Percentiles rank a stretch among this genome's conserved stretches.
These are phyloP conservation scores for Clarireedia homoeocarpa DNA, from an alignment of 2,329 filamentous ascomycete species.

Conservation along the genomic window DNA sequence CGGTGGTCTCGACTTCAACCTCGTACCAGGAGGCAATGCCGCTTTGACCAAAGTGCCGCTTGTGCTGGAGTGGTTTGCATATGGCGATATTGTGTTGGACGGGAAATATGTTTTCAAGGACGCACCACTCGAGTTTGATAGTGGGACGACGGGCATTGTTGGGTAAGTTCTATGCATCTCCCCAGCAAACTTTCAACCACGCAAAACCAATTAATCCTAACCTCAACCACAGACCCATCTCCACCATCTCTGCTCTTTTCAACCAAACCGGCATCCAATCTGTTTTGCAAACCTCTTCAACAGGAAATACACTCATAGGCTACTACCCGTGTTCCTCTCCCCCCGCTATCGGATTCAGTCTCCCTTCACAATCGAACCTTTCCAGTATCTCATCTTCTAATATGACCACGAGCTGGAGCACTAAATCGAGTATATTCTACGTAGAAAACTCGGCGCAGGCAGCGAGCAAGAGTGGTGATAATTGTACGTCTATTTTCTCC, in stretches of 20 bases:
- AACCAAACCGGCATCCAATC: slow-evolving; percentile 8
- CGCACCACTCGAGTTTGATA: slow-evolving; percentile 6
- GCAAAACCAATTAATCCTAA: too few species aligned
- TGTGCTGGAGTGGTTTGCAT: neutral
- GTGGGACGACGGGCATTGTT: slow-evolving; percentile 10
- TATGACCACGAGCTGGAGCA: too few species aligned
- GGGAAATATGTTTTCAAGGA: slow-evolving; percentile 5
- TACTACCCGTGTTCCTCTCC: slow-evolving; percentile 12
- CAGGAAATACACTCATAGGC: neutral
- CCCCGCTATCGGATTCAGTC: slow-evolving; percentile 9
- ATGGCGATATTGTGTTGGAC: slow-evolving; percentile 9
- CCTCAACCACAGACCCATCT: too few species aligned
- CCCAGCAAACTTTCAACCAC: neutral
- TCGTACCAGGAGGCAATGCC: neutral
- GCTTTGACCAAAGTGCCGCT: neutral
- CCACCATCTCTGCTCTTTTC: slow-evolving; percentile 3
- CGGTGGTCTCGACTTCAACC: neutral
- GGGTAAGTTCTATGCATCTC: neutral
- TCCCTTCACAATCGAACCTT: slow-evolving; percentile 3
- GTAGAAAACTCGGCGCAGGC: neutral
- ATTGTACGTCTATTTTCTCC: slow-evolving; percentile 3
- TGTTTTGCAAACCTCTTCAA: neutral
- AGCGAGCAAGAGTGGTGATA: neutral
- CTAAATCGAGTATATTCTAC: slow-evolving; percentile 2
- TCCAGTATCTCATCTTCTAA: neutral